Conservation (phyloP, 371 early-diverging fungal genomes). For the Choanephora cucurbitarum region DNA sequence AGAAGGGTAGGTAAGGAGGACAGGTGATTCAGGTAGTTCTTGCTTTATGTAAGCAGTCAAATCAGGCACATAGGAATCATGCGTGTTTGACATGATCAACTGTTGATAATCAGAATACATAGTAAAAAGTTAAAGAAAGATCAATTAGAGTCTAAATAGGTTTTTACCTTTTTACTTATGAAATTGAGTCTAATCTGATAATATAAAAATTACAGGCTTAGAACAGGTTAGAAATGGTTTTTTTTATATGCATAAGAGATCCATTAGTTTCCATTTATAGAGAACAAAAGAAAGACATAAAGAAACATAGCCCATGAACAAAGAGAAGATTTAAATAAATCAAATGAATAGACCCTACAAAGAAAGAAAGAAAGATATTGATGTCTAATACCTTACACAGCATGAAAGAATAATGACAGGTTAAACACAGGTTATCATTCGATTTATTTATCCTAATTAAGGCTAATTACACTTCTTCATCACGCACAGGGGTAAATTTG, state of each 20-base stretch:
- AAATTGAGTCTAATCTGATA: too few relatives aligned
- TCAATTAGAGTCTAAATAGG: too few relatives aligned
- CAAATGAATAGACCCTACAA: slow-evolving; percentile 1
- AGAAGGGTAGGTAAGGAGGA: too few relatives aligned
- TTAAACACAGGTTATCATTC: not conserved
- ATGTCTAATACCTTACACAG: too few relatives aligned
- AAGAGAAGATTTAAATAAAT: slow-evolving; percentile 15
- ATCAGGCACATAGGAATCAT: not conserved
- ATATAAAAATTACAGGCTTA: too few relatives aligned
- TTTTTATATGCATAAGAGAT: too few relatives aligned
- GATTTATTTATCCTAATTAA: too few relatives aligned
- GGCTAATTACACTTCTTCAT: slow-evolving; percentile 11
- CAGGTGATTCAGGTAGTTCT: too few relatives aligned
- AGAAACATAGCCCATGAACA: slow-evolving; percentile 5
- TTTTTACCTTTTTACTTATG: too few relatives aligned
- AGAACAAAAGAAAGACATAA: slow-evolving; percentile 32
- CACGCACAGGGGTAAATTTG: slow-evolving; percentile 18
- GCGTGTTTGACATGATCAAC: not conserved
- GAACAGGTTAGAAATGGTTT: too few relatives aligned
- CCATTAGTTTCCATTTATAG: slow-evolving; percentile 13
- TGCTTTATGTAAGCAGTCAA: slow-evolving; percentile 1
- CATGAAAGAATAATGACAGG: too few relatives aligned
- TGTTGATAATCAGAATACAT: not conserved
- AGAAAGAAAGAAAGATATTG: too few relatives aligned
- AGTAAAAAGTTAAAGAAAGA: slow-evolving; percentile 5